Evolutionary conservation across 768 basidiomycete species (phyloP), one percentile per base, ranked within the genome.

Genomic region (Xerocomellus intermedius): DNA sequence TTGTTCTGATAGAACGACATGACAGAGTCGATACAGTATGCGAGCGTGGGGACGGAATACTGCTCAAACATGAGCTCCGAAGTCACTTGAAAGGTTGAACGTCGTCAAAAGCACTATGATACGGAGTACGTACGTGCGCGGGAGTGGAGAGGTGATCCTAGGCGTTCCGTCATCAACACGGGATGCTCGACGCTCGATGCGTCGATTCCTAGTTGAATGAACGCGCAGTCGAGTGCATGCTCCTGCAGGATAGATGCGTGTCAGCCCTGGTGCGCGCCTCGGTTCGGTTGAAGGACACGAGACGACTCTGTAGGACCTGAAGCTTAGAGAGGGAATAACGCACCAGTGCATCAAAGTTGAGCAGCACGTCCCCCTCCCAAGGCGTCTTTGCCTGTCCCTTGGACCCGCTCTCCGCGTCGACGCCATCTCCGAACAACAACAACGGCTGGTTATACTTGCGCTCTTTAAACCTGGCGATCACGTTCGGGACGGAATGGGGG

Each of bases 21-120:
- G 56, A 94, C 74, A 12, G 89, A 86, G 66, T 99, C 97, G 54
- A 97, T 77, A 50, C 90, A 91, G 73, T 91, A 98, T 5, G 90
- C 78, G 44, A 98, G 77, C 6, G 87, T 85, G 1, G 96, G 95
- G 5, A 87, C 92, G 5, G 80, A 79, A 68, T 98, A 99, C 42
- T 85, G 80, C 73, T 99, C 97, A 66, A 99, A 99, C 73, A 99
- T 83, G 30, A 99, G 84, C 66, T 99, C 97, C 0, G 94, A 94
- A 9, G 94, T 96, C 52, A 97, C 93, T 95, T 64, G 42, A 42
- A 30, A 36, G 39, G 28, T 47, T 42, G 35, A 7, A n/a, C 46
- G 41, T 53, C 19, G 38, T 39, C 32, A 10, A 21, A 35, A 28
- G 38, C 7, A 32, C 37, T 47, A 12, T 22, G 50, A 43, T 42